Percentiles rank a stretch among this genome's conserved stretches.
phyloP scores from a whole-genome alignment of 345 rosid species.

The Acer saccharum region DNA sequence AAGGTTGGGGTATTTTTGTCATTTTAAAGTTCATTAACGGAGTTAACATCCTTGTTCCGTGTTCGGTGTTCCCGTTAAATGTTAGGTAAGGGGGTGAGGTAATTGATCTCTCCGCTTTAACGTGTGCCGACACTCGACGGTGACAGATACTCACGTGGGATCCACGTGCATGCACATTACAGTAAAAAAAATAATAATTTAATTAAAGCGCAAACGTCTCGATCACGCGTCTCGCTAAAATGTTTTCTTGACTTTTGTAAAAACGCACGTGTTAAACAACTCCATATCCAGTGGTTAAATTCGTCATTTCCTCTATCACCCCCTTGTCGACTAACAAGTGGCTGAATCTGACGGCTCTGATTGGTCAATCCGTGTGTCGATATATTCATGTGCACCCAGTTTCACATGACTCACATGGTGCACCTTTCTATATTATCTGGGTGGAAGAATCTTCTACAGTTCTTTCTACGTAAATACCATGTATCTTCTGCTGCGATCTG shows the following conservation, averaged over 20 bases:
- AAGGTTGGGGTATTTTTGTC: not conserved
- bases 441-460: no score
- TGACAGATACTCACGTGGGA: not conserved
- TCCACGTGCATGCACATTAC: not conserved
- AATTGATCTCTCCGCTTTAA: not conserved
- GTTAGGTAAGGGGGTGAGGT: not conserved
- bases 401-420: not conserved
- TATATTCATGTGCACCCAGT: not conserved
- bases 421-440: not conserved
- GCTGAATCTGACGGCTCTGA: not conserved
- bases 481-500: no score
- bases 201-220: no score
- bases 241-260: not conserved
- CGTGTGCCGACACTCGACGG: conserved; percentile 13
- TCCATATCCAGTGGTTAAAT: not conserved
- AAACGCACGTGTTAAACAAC: conserved; percentile 36
- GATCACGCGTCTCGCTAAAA: conserved; percentile 3
- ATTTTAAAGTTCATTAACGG: not conserved
- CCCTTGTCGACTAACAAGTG: not conserved
- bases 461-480: no score
- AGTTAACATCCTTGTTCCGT: not conserved
- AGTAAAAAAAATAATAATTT: not conserved
- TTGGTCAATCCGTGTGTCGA: not conserved
- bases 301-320: not conserved
- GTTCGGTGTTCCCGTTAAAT: not conserved